Percentiles rank a stretch among this genome's conserved stretches.
phyloP scores from a whole-genome alignment of 176 grass and related monocot genomes.

The Avena atlantica region DNA sequence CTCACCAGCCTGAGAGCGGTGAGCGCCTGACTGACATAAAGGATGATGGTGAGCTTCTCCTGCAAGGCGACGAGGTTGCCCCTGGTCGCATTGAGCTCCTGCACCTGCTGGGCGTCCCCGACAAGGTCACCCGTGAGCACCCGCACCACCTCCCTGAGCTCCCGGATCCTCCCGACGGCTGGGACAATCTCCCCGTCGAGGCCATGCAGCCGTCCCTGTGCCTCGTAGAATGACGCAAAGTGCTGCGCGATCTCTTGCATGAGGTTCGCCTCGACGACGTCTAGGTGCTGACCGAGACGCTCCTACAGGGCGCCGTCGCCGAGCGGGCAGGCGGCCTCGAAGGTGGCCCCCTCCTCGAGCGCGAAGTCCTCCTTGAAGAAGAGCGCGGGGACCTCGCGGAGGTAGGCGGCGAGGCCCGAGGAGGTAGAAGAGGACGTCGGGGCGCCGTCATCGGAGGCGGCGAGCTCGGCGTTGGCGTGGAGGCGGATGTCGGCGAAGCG shows the following conservation, averaged over 20 bases:
- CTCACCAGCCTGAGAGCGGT: slow-evolving; percentile 81
- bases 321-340: slow-evolving; percentile 81
- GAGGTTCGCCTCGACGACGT: slow-evolving; percentile 78
- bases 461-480: slow-evolving; percentile 65
- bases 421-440: background rate
- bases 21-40: too few relatives aligned
- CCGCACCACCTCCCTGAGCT: slow-evolving; percentile 71
- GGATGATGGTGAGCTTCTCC: slow-evolving; percentile 93
- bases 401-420: slow-evolving; percentile 76
- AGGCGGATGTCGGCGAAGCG: slow-evolving; percentile 80
- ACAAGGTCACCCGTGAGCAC: slow-evolving; percentile 88
- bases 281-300: slow-evolving; percentile 84
- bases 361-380: slow-evolving; percentile 98
- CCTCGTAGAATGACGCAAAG: slow-evolving; percentile 91
- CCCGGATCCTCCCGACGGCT: slow-evolving; percentile 77
- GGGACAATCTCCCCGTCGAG: slow-evolving; percentile 82
- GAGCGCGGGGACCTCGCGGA: slow-evolving; percentile 84
- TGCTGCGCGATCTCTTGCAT: slow-evolving; percentile 79
- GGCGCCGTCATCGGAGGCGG: slow-evolving; percentile 36
- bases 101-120: too few relatives aligned
- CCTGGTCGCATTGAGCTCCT: slow-evolving; percentile 82
- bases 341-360: slow-evolving; percentile 91
- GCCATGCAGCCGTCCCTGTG: too few relatives aligned
- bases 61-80: slow-evolving; percentile 73
- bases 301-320: slow-evolving; percentile 78